Evolutionary conservation across 2,329 filamentous ascomycete genomes (phyloP).

Genomic region (Endoconidiophora polonica): DNA sequence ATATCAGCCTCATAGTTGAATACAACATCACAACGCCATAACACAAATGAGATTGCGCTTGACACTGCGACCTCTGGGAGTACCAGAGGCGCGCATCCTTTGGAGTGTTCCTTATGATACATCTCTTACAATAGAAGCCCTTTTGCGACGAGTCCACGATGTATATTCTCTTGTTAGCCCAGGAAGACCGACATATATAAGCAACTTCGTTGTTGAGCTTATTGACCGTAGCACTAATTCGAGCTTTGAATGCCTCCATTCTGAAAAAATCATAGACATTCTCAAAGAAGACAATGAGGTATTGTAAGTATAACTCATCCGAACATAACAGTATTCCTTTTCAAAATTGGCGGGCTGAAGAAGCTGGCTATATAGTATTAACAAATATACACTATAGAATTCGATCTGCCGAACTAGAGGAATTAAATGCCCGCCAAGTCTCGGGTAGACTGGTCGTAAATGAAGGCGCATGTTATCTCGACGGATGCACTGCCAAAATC

Average conservation of each 20-base stretch:
- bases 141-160: too few relatives aligned
- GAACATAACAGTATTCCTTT: neutral
- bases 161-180: too few relatives aligned
- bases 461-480: conserved; percentile 24
- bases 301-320: conserved; percentile 36
- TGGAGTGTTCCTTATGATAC: conserved; percentile 41
- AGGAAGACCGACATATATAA: conserved; percentile 26
- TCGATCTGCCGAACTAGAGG: conserved; percentile 57
- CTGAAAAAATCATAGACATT: conserved; percentile 50
- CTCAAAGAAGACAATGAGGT: conserved; percentile 75
- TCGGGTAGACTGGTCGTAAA: conserved; percentile 72
- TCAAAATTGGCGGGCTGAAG: too few relatives aligned
- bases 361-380: neutral
- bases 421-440: conserved; percentile 50
- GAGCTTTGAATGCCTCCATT: conserved; percentile 73
- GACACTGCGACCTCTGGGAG: conserved; percentile 52
- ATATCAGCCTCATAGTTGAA: neutral
- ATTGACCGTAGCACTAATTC: conserved; percentile 33
- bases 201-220: conserved; percentile 78
- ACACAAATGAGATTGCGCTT: conserved; percentile 50
- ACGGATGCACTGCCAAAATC: too few relatives aligned
- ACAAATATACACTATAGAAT: conserved; percentile 37
- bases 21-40: neutral
- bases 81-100: conserved; percentile 56
- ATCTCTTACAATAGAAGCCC: too few relatives aligned